Evolutionary conservation across 169 alveolate species (phyloP), one percentile per base, ranked within the genome.

Genomic region (Plasmodium ovale): DNA sequence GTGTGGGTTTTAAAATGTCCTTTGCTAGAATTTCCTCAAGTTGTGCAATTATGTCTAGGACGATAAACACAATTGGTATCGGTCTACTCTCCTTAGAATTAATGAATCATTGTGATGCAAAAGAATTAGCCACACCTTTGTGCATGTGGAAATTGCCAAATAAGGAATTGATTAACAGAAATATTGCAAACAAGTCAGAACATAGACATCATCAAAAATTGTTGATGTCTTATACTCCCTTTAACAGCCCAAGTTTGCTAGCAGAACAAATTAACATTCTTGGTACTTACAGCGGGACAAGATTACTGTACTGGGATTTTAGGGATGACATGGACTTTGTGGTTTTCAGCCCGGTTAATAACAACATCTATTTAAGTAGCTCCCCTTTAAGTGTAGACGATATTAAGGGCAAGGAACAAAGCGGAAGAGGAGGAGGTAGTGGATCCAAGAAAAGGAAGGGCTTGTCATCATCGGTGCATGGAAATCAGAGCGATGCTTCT

Each of bases 91-190:
- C 96, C 6, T 72, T 94, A 68, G 97, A 95, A 54, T 94, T 95
- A 60, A 92, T 93, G 95, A 84, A 90, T 33, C 95, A 92, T 67
- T 93, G 95, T 82, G 95, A 92, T 69, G 93, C 96, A 14, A 85
- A 94, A 33, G 96, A 92, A 42, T 65, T 93, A 85, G 94, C 95
- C 23, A 94, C 94, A 7, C 95, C 95, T 10, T 84, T 95, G 92
- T 95, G 97, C 72, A 94, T 95, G 97, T 95, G 97, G 97, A 92
- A 94, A 42, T 91, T 95, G 73, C 97, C 97, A 4, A 94, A 94
- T 90, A 95, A 95, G 93, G 97, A 94, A 87, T 93, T 95, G 54
- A 95, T 95, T 68, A 94, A 92, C 72, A 87, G 95, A 44, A 96
- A 94, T 62, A 95, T 95, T 39, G 93, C 96, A 27, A 87, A 95